Evolutionary conservation across 768 basidiomycete genomes (phyloP), one percentile per base, ranked within the genome.

Genomic region (Suillus plorans): DNA sequence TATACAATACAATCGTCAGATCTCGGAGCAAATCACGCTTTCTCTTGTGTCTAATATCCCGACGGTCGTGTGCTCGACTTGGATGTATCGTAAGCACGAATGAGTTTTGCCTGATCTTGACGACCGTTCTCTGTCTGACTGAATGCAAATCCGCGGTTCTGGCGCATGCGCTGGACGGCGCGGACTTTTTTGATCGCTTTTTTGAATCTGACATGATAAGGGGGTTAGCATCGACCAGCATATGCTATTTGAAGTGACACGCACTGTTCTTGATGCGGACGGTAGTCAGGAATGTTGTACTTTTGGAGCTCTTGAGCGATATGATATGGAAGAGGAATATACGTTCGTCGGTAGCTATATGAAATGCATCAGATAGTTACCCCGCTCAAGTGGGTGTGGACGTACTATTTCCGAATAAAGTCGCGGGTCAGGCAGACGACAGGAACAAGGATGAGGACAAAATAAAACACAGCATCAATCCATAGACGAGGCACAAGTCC

Each of bases 131-230:
- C 96, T 3, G 95, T 97, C 77, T 98, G 96, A 76, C 92, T 95
- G 82, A 99, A 99, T 5, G 97, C 97, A 74, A 99, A 99, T 4
- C 97, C 97, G 57, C 97, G 89, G 67, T 94, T 97, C 63, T 93
- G 85, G 16, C 97, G 90, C 92, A 99, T 94, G 41, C 97, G 88
- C 74, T 99, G 97, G 2, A 95, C 93, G 0, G 97, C 97, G n/a
- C 97, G 88, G 14, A 99, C 97, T 76, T 99, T 99, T 79, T 98
- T 99, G 84, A 99, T 99, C 18, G 97, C 97, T 75, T 98, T 97
- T 77, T 98, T 96, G 80, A 97, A 97, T 77, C 94, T 96, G 64
- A 7, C 44, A 39, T 70, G 36, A 69, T 60, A 58, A 44, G 39
- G 36, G n/a, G 25, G 39, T 59, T 9, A 59, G 44, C 67, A 63